Conservation (phyloP, 495 filamentous ascomycete species). For the Trichoderma orchidacearum region DNA sequence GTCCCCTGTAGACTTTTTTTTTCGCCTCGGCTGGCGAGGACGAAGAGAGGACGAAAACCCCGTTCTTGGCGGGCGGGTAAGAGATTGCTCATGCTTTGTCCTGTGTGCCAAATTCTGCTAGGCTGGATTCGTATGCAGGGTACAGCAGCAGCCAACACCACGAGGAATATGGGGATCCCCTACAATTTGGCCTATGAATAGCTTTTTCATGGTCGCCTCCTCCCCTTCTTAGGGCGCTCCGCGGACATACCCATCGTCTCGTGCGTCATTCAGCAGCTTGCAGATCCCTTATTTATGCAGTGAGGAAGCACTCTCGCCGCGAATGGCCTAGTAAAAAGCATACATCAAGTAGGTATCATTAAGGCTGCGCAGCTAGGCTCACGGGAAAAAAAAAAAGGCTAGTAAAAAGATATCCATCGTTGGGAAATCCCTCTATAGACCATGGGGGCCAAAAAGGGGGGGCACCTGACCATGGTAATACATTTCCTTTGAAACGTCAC, state of each 20-base stretch:
- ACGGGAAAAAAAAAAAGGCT: background rate
- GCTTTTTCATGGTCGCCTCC: no score
- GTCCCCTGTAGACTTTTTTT: no score
- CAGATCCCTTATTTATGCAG: background rate
- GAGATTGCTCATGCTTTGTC: no score
- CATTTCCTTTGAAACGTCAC: background rate
- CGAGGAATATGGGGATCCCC: background rate
- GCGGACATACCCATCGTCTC: no score
- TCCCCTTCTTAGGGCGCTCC: no score
- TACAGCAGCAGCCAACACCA: background rate
- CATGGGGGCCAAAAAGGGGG: background rate
- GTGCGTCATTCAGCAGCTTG: background rate
- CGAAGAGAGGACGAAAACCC: no score
- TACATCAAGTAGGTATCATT: background rate
- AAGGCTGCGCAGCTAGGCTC: background rate
- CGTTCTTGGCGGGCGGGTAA: no score
- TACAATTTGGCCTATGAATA: background rate
- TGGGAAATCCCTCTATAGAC: background rate
- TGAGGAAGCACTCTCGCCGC: background rate
- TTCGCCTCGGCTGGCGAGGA: no score
- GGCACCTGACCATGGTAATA: background rate
- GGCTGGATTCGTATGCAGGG: background rate
- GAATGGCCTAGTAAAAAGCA: background rate
- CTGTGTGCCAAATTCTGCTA: background rate
- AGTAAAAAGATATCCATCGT: background rate